A percentile compares a stretch with the other conserved stretches of the same genome.
phyloP scores from a whole-genome alignment of 768 basidiomycete genomes.

The Dendrothele bispora region DNA sequence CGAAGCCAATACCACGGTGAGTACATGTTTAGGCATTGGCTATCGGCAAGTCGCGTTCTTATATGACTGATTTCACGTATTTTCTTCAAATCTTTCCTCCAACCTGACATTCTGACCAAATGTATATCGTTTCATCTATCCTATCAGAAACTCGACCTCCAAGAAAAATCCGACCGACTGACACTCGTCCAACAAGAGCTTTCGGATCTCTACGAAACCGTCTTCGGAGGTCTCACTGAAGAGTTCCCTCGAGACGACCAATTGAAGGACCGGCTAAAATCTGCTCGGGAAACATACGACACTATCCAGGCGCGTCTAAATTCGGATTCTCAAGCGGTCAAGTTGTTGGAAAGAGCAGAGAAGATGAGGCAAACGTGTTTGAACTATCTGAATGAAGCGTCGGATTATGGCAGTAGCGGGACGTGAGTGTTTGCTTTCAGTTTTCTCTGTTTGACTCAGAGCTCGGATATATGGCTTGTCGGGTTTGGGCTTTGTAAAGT shows the following conservation, averaged over 20 bases:
- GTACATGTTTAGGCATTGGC: no score
- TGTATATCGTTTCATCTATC: background rate
- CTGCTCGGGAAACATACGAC: constrained; percentile 31
- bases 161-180: constrained; percentile 28
- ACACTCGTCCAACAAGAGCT: constrained; percentile 35
- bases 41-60: no score
- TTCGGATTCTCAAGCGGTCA: constrained; percentile 39
- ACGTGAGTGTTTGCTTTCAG: no score
- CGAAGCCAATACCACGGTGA: constrained; percentile 37
- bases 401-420: constrained; percentile 39
- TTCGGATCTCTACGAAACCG: constrained; percentile 33
- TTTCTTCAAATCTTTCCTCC: background rate
- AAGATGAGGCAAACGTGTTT: constrained; percentile 30
- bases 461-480: no score
- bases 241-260: constrained; percentile 47
- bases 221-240: constrained; percentile 45
- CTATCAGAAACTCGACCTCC: constrained; percentile 36
- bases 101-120: background rate
- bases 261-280: constrained; percentile 37
- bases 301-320: constrained; percentile 35
- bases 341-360: constrained; percentile 37
- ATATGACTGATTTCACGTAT: no score
- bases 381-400: constrained; percentile 33
- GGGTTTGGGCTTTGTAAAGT: constrained; percentile 8
- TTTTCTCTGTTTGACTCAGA: no score